These are phyloP conservation scores for Polygonum maritimum DNA, from an alignment of 148 eudicot species.

Conservation along the genomic window DNA sequence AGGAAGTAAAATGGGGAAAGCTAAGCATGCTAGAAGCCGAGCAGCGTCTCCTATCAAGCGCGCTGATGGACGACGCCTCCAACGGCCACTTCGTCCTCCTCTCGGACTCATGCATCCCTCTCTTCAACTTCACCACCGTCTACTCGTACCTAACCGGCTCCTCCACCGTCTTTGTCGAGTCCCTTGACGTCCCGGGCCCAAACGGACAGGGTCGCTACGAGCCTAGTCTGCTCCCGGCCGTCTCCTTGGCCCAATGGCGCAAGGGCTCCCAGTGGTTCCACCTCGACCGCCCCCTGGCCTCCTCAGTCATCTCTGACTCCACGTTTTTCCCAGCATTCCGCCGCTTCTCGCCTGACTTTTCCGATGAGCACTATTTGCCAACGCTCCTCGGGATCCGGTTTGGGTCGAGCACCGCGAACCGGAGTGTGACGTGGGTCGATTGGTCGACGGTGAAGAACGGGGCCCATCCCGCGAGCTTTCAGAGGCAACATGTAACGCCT, in stretches of 20 bases:
- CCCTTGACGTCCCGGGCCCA: slow-evolving; percentile 37
- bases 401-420: slow-evolving; percentile 31
- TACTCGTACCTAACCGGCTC: slow-evolving; percentile 48
- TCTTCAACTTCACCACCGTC: slow-evolving; percentile 62
- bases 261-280: slow-evolving; percentile 86
- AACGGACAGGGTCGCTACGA: slow-evolving; percentile 58
- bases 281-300: slow-evolving; percentile 47
- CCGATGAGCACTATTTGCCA: slow-evolving; percentile 78
- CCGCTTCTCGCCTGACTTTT: slow-evolving; percentile 34
- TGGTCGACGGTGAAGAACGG: slow-evolving; percentile 32
- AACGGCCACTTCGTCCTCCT: slow-evolving; percentile 63
- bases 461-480: slow-evolving; percentile 24
- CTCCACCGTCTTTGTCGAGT: slow-evolving; percentile 33
- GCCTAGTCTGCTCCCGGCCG: slow-evolving; percentile 35
- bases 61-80: slow-evolving; percentile 41
- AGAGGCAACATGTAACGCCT: neutral
- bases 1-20: slow-evolving; percentile 74
- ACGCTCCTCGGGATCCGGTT: slow-evolving; percentile 42
- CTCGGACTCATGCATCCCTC: slow-evolving; percentile 79
- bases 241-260: slow-evolving; percentile 49
- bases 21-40: slow-evolving; percentile 80
- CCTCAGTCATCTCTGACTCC: slow-evolving; percentile 37
- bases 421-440: slow-evolving; percentile 76
- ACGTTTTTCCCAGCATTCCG: slow-evolving; percentile 34
- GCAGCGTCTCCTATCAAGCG: slow-evolving; percentile 63